These are phyloP conservation scores for Coriolopsis trogii DNA, from an alignment of 1,284 basidiomycete species.

Conservation along the genomic window DNA sequence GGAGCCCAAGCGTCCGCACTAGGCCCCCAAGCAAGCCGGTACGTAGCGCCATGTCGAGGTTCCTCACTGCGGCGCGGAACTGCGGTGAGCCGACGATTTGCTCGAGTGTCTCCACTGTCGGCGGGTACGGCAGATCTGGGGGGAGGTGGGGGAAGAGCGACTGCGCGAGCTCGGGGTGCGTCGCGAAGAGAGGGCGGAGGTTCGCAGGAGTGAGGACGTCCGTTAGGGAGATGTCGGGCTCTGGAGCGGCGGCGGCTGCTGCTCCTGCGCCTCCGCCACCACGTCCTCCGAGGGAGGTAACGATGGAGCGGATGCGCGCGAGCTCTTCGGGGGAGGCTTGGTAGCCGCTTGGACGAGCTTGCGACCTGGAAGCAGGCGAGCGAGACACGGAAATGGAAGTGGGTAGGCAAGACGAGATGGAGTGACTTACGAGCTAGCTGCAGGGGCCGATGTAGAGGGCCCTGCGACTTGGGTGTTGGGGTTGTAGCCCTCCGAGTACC, in stretches of 20 bases:
- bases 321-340: conserved; percentile 30
- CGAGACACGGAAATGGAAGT: neutral
- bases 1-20: conserved; percentile 73
- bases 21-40: conserved; percentile 74
- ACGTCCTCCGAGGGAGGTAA: conserved; percentile 27
- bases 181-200: conserved; percentile 66
- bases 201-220: conserved; percentile 77
- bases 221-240: conserved; percentile 61
- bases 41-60: conserved; percentile 75
- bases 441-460: conserved; percentile 38
- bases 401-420: neutral
- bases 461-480: conserved; percentile 21
- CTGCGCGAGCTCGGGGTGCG: conserved; percentile 65
- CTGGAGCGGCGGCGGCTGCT: conserved; percentile 12
- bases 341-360: conserved; percentile 17
- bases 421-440: conserved; percentile 23
- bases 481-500: conserved; percentile 44
- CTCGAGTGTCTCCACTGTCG: conserved; percentile 63
- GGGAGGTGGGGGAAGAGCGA: conserved; percentile 79
- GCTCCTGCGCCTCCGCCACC: conserved; percentile 1
- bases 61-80: conserved; percentile 63
- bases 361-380: conserved; percentile 8
- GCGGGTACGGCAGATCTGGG: conserved; percentile 66
- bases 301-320: conserved; percentile 30
- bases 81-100: conserved; percentile 58